Percentiles rank a stretch among this genome's conserved stretches.
phyloP scores from a whole-genome alignment of 129 eudicot species.

The Rutidosis leptorrhynchoides region DNA sequence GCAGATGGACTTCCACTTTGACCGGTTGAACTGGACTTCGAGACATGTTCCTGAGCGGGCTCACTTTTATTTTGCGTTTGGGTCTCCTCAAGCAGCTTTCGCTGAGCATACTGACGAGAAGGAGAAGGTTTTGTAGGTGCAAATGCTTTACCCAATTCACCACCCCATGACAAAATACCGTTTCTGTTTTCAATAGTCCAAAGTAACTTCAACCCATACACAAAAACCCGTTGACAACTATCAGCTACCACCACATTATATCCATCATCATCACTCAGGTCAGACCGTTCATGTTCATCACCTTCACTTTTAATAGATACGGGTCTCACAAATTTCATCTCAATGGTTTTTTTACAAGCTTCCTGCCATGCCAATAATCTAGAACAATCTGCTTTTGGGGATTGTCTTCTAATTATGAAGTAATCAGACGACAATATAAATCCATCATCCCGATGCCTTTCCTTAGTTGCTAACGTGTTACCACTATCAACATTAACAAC shows the following conservation, averaged over 20 bases:
- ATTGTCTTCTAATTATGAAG: slow-evolving; percentile 84
- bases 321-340: slow-evolving; percentile 70
- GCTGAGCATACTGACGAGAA: slow-evolving; percentile 83
- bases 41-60: slow-evolving; percentile 42
- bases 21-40: slow-evolving; percentile 33
- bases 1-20: slow-evolving; percentile 46
- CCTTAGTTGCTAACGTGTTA: slow-evolving; percentile 34
- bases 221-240: slow-evolving; percentile 74
- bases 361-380: slow-evolving; percentile 90
- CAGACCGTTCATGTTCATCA: slow-evolving; percentile 75
- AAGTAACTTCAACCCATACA: slow-evolving; percentile 81
- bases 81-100: slow-evolving; percentile 66
- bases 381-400: slow-evolving; percentile 85
- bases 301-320: slow-evolving; percentile 69
- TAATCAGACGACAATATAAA: slow-evolving; percentile 85
- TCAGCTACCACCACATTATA: slow-evolving; percentile 90
- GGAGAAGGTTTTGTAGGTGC: slow-evolving; percentile 88
- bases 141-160: slow-evolving; percentile 81
- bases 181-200: slow-evolving; percentile 87
- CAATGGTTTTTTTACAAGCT: slow-evolving; percentile 79
- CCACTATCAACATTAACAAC: slow-evolving; percentile 36
- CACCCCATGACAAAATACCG: slow-evolving; percentile 90
- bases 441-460: slow-evolving; percentile 70
- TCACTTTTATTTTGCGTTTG: slow-evolving; percentile 37
- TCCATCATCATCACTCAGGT: slow-evolving; percentile 93